Evolutionary conservation across 352 stramenopile genomes (phyloP).

Genomic region (Globisporangium recalcitrans): DNA sequence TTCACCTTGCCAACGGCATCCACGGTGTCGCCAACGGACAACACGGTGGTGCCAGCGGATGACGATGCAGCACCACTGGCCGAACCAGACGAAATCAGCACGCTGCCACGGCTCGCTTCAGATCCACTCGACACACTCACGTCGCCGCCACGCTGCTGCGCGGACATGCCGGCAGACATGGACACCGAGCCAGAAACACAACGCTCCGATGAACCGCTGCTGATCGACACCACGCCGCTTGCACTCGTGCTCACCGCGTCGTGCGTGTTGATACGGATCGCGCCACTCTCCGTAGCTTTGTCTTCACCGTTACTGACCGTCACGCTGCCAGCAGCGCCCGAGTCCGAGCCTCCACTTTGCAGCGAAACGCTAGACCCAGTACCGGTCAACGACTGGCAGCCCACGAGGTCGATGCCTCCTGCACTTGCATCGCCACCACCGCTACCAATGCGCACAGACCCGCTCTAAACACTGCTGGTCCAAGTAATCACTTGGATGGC

Average conservation of each 20-base stretch:
- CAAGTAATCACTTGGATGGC: background rate
- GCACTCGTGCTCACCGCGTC: background rate
- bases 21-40: constrained; percentile 2
- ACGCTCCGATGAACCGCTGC: background rate
- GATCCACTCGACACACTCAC: constrained; percentile 17
- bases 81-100: constrained; percentile 6
- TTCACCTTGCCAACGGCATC: constrained; percentile 11
- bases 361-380: constrained; percentile 1
- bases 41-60: background rate
- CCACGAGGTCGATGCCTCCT: constrained; percentile 2
- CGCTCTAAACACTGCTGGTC: constrained; percentile 11
- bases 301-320: constrained; percentile 1
- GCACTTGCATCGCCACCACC: background rate
- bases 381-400: background rate
- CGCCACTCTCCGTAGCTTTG: constrained; percentile 3
- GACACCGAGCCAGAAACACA: constrained; percentile 3
- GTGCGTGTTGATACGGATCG: constrained; percentile 2
- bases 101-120: background rate
- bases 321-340: background rate
- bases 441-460: constrained; percentile 15
- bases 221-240: background rate
- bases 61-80: background rate
- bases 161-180: background rate
- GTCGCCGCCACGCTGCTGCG: background rate
- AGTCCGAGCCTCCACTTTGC: background rate